Evolutionary conservation across 2,329 filamentous ascomycete species (phyloP).

Genomic region (Colletotrichum sp.): DNA sequence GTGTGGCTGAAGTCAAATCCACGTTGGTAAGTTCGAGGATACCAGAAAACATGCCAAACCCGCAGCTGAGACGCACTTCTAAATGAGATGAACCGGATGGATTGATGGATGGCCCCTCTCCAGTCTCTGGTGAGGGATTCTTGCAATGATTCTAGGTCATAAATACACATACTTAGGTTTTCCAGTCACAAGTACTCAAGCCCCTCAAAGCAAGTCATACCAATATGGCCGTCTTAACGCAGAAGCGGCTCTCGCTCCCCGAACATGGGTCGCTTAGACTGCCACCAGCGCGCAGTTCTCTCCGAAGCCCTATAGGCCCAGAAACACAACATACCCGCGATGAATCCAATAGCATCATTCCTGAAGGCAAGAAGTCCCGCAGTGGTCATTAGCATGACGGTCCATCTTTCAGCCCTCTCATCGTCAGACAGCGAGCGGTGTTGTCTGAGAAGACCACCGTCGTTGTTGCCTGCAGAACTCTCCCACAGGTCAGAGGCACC

Average conservation of each 20-base stretch:
- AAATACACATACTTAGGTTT: not conserved
- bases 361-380: conserved; percentile 83
- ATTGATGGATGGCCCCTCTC: not conserved
- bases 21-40: not conserved
- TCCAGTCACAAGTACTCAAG: not conserved
- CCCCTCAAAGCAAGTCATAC: not conserved
- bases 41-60: not conserved
- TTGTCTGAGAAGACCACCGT: conserved; percentile 37
- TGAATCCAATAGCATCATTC: conserved; percentile 88
- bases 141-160: not conserved
- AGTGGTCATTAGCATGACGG: conserved; percentile 87
- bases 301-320: conserved; percentile 64
- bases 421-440: conserved; percentile 64
- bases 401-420: conserved; percentile 79
- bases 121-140: not conserved
- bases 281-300: conserved; percentile 44
- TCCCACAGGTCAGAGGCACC: conserved; percentile 66
- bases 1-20: not conserved
- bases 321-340: conserved; percentile 82
- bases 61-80: not conserved
- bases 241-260: conserved; percentile 37
- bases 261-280: conserved; percentile 25
- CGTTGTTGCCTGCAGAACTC: conserved; percentile 50
- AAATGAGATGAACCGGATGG: not conserved
- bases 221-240: not conserved